Evolutionary conservation across 75 land plant genomes (phyloP).

Genomic region (Azolla pinnata): DNA sequence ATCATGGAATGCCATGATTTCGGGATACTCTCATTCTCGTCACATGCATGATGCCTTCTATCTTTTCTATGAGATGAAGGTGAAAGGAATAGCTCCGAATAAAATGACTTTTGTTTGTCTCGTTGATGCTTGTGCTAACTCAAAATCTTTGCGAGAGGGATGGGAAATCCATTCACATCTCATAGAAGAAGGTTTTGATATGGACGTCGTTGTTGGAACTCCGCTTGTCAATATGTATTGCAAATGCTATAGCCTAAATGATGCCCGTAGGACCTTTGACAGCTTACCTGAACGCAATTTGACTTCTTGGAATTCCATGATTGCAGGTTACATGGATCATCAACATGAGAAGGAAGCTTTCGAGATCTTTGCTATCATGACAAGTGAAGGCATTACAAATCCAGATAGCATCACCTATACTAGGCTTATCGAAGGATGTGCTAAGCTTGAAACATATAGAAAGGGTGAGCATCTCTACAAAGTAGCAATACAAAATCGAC

Average conservation of each 20-base stretch:
- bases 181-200: slow-evolving; percentile 22
- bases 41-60: slow-evolving; percentile 27
- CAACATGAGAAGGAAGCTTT: slow-evolving; percentile 41
- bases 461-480: slow-evolving; percentile 35
- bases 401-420: no score
- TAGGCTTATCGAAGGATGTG: no score
- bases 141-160: slow-evolving; percentile 17
- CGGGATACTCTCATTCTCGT: slow-evolving; percentile 38
- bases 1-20: slow-evolving; percentile 25
- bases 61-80: slow-evolving; percentile 38
- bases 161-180: slow-evolving; percentile 25
- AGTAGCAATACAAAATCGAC: no score
- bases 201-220: slow-evolving; percentile 46
- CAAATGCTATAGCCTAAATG: slow-evolving; percentile 40
- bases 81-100: slow-evolving; percentile 21
- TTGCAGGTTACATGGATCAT: slow-evolving; percentile 48
- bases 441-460: background rate
- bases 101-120: slow-evolving; percentile 18
- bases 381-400: slow-evolving; percentile 12
- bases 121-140: slow-evolving; percentile 26
- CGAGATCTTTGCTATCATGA: slow-evolving; percentile 35
- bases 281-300: slow-evolving; percentile 51
- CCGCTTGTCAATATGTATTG: slow-evolving; percentile 62
- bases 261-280: slow-evolving; percentile 51
- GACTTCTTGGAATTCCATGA: slow-evolving; percentile 71